Evolutionary conservation across 2,329 filamentous ascomycete genomes (phyloP), one percentile per base, ranked within the genome.

Genomic region (Thielaviopsis euricoi): DNA sequence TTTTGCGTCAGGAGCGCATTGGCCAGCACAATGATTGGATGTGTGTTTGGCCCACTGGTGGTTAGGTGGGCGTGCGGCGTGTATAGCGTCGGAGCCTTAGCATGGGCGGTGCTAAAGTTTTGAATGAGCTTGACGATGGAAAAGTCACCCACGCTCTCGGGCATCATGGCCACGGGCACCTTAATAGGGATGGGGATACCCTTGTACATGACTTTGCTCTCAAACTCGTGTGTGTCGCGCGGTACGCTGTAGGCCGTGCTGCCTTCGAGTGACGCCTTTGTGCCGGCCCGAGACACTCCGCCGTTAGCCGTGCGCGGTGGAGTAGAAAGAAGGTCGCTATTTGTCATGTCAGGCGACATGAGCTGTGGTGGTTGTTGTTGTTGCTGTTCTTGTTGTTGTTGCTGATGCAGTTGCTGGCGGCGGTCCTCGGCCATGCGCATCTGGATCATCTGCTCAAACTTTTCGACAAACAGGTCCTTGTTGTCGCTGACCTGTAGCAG

Each of bases 1-100:
- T 98, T 98, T 67, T 98, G 91, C 0, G 93, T 98, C 56, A 98
- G 76, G 62, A 98, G 82, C 0, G 89, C 93, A 67, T 98, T 98
- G 65, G 93, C 83, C 23, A 98, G 80, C 6, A 98, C 87, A 62
- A 97, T 90, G 63, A 98, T 88, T 0, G 93, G 93, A 68, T 98
- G 93, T 0, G 93, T 98, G 64, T 80, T 84, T 15, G 87, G 78
- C 2, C 93, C 93, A 66, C 87, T 90, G 3, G 91, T 97, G 1
- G 93, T 98, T 17, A 98, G 79, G 69, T 98, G 93, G 12, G 90
- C 82, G 69, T 98, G 93, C 50, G 89, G 75, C 5, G 85, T 73
- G 67, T 97, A 98, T 1, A 89, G 83, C 65, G 94, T 87, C 3
- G 89, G 87, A 10, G 85, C 80, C 64, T 89, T 85, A n/a, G 83